These are phyloP conservation scores for Sistotremastrum suecicum DNA, from an alignment of 768 basidiomycete genomes.

Conservation along the genomic window DNA sequence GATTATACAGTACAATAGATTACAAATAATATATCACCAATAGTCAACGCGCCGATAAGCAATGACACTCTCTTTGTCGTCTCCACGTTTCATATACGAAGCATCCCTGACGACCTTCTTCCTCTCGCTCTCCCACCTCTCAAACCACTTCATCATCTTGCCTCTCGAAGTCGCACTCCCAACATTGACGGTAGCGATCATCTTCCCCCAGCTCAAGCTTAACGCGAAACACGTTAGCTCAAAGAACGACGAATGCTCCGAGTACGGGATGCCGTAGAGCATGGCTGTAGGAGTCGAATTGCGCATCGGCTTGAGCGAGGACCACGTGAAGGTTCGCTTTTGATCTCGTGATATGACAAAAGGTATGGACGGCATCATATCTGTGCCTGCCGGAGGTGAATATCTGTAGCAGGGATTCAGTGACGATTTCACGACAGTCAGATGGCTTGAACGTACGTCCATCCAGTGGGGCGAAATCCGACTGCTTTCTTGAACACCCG, in stretches of 20 bases:
- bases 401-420: conserved; percentile 28
- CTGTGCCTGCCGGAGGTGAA: conserved; percentile 47
- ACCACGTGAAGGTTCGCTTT: conserved; percentile 50
- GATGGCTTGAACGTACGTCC: conserved; percentile 56
- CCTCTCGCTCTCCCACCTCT: conserved; percentile 78
- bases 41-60: conserved; percentile 28
- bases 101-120: conserved; percentile 31
- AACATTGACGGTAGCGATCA: conserved; percentile 94
- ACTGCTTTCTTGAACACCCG: conserved; percentile 57
- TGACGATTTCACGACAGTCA: not conserved
- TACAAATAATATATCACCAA: conserved; percentile 22
- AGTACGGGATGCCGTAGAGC: conserved; percentile 80
- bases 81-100: not conserved
- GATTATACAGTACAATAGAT: not conserved
- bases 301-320: conserved; percentile 50
- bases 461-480: conserved; percentile 89
- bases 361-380: conserved; percentile 48
- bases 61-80: conserved; percentile 12
- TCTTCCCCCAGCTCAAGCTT: conserved; percentile 69
- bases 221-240: conserved; percentile 93
- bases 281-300: conserved; percentile 58
- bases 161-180: conserved; percentile 54
- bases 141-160: conserved; percentile 85
- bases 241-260: conserved; percentile 92
- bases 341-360: conserved; percentile 57